Percentiles rank a stretch among this genome's conserved stretches.
These are phyloP conservation scores for Helotiales sp. DNA, from an alignment of 2,329 filamentous ascomycete genomes.

Conservation along the genomic window DNA sequence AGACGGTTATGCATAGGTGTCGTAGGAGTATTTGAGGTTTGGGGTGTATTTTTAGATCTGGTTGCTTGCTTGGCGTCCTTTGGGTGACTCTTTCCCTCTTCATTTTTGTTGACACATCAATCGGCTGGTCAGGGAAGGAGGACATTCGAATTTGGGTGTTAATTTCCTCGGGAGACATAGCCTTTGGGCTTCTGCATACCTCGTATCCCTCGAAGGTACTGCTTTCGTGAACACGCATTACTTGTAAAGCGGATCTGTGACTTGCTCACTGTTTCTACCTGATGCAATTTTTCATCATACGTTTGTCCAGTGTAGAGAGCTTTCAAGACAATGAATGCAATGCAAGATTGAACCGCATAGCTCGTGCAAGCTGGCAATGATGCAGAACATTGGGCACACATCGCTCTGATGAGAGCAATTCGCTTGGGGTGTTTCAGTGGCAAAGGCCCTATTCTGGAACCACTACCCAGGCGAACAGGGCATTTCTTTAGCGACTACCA, in stretches of 20 bases:
- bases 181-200: background rate
- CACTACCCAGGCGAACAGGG: background rate
- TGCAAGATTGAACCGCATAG: background rate
- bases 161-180: background rate
- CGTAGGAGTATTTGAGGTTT: background rate
- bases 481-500: background rate
- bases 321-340: background rate
- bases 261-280: background rate
- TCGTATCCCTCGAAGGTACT: background rate
- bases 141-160: background rate
- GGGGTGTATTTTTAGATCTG: background rate
- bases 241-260: background rate
- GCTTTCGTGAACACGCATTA: background rate
- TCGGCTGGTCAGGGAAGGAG: background rate
- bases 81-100: background rate
- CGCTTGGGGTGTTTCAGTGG: background rate
- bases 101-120: background rate
- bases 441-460: background rate
- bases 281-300: background rate
- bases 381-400: background rate
- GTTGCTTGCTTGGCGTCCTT: background rate
- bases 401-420: background rate
- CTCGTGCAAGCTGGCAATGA: background rate
- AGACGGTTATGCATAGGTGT: constrained; percentile 26
- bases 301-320: background rate